phyloP scores from a whole-genome alignment of 768 basidiomycete species.

The Boletellus ananiceps region DNA sequence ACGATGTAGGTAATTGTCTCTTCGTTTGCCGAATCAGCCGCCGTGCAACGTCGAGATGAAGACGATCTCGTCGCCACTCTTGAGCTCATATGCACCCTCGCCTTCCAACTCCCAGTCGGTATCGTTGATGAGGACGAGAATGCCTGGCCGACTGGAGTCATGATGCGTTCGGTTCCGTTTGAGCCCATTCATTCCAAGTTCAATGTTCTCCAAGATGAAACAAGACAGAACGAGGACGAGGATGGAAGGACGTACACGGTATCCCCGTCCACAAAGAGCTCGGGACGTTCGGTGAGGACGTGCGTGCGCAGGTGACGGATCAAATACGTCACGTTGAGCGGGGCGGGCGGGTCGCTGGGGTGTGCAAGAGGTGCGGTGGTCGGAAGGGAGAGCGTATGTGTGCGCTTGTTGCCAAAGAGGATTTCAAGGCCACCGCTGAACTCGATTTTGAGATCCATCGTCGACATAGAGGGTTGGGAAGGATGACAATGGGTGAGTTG shows the following conservation, averaged over 20 bases:
- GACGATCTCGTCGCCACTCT: slow-evolving; percentile 83
- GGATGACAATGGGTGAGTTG: not conserved
- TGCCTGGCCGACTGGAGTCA: slow-evolving; percentile 78
- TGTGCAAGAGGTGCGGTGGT: slow-evolving; percentile 23
- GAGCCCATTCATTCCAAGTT: too few relatives aligned
- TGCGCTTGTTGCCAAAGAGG: slow-evolving; percentile 68
- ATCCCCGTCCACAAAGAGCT: slow-evolving; percentile 83
- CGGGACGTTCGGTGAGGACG: slow-evolving; percentile 77
- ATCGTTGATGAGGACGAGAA: slow-evolving; percentile 94
- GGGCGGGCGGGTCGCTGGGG: too few relatives aligned
- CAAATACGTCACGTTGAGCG: slow-evolving; percentile 60
- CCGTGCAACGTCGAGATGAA: slow-evolving; percentile 97
- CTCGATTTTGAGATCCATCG: slow-evolving; percentile 53
- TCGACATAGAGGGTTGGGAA: slow-evolving; percentile 4
- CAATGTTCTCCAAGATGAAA: too few relatives aligned
- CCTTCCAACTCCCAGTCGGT: slow-evolving; percentile 98
- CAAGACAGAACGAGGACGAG: too few relatives aligned
- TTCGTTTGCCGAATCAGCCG: not conserved
- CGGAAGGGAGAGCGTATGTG: slow-evolving; percentile 55
- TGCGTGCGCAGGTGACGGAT: slow-evolving; percentile 74
- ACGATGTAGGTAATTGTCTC: too few relatives aligned
- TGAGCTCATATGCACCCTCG: slow-evolving; percentile 78
- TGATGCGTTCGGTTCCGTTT: not conserved
- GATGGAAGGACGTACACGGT: slow-evolving; percentile 62
- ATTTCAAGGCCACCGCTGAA: slow-evolving; percentile 86